These are phyloP conservation scores for Rhodotorula sp. DNA, from an alignment of 1,284 basidiomycete genomes.

Conservation along the genomic window DNA sequence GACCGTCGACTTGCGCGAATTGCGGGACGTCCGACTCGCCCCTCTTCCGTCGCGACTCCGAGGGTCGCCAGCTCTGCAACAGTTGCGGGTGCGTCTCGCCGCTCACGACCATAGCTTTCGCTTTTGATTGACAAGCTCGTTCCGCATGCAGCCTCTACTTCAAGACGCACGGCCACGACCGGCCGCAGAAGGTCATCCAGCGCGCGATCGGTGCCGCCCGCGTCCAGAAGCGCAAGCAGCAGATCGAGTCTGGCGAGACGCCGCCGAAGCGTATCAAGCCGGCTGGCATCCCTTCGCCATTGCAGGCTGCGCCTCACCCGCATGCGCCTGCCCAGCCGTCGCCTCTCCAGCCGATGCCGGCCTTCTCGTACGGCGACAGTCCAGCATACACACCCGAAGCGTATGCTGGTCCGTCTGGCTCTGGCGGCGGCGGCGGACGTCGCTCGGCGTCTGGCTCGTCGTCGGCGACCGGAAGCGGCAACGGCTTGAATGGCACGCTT, in stretches of 20 bases:
- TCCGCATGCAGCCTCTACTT: constrained; percentile 21
- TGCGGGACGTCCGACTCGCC: constrained; percentile 91
- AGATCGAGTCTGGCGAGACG: background rate
- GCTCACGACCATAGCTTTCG: too few relatives aligned
- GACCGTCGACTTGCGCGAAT: constrained; percentile 63
- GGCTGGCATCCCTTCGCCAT: constrained; percentile 1
- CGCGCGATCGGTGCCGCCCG: constrained; percentile 28
- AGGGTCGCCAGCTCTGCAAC: constrained; percentile 80
- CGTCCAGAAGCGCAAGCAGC: constrained; percentile 26
- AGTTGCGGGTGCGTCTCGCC: constrained; percentile 54
- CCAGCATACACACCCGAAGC: background rate
- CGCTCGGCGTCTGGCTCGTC: constrained; percentile 3
- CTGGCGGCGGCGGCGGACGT: background rate
- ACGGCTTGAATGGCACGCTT: constrained; percentile 7
- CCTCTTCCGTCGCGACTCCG: constrained; percentile 84
- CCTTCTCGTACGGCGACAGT: constrained; percentile 10
- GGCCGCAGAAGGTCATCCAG: constrained; percentile 22
- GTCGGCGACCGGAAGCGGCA: constrained; percentile 2
- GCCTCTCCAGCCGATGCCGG: constrained; percentile 20
- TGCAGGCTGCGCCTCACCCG: constrained; percentile 1
- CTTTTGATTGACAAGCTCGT: background rate
- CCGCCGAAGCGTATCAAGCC: background rate
- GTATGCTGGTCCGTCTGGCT: background rate
- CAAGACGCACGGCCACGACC: constrained; percentile 32
- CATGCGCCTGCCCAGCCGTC: constrained; percentile 8